phyloP scores from a whole-genome alignment of 148 eudicot genomes.

The Diospyros kaki region DNA sequence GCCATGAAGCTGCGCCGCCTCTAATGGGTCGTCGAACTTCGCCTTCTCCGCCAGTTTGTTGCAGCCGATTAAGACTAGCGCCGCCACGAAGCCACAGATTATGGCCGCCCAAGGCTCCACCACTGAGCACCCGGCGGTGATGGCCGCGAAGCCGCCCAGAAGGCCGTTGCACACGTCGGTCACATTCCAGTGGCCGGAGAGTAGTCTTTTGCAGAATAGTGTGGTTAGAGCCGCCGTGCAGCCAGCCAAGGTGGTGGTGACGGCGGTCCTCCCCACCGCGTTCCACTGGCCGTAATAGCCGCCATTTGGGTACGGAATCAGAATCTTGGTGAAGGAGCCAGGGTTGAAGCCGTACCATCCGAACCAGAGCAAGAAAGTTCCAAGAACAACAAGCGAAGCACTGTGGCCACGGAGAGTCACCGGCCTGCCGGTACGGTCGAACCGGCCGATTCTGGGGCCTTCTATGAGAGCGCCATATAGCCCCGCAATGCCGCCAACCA shows the following conservation, averaged over 20 bases:
- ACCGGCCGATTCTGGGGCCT: no score
- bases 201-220: slow-evolving; percentile 40
- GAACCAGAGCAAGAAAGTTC: slow-evolving; percentile 36
- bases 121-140: slow-evolving; percentile 55
- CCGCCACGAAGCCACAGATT: slow-evolving; percentile 43
- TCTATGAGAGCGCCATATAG: no score
- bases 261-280: slow-evolving; percentile 56
- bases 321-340: slow-evolving; percentile 48
- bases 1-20: no score
- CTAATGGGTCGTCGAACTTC: no score
- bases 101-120: slow-evolving; percentile 69
- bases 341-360: slow-evolving; percentile 43
- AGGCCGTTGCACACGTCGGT: slow-evolving; percentile 60
- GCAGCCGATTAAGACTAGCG: no score
- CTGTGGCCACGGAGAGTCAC: slow-evolving; percentile 26
- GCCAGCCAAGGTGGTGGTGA: slow-evolving; percentile 57
- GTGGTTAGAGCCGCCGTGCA: slow-evolving; percentile 59
- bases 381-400: slow-evolving; percentile 47
- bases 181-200: slow-evolving; percentile 61
- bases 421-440: no score
- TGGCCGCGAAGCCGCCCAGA: slow-evolving; percentile 49
- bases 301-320: slow-evolving; percentile 30
- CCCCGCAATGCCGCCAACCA: no score
- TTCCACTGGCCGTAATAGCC: slow-evolving; percentile 59
- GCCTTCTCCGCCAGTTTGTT: no score